A percentile compares a stretch with the other conserved stretches of the same genome.
Evolutionary conservation across 768 basidiomycete genomes (phyloP).

Genomic region (Naganishia vaughanmartiniae): DNA sequence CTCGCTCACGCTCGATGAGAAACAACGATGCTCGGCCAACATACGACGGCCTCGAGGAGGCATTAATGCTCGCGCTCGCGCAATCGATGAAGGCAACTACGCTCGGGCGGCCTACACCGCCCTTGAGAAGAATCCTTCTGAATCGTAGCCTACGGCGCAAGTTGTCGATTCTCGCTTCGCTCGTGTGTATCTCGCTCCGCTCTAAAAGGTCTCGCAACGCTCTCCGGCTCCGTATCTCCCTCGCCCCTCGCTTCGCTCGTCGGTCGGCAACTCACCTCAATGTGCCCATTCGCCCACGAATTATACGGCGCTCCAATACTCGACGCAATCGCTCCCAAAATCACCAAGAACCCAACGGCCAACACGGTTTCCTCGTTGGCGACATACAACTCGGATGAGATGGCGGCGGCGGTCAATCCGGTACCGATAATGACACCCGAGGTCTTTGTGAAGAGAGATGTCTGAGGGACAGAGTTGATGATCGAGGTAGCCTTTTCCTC

Average conservation of each 20-base stretch:
- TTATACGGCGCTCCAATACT: slow-evolving; percentile 77
- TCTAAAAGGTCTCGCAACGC: not conserved
- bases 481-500: slow-evolving; percentile 84
- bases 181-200: not conserved
- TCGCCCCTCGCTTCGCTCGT: slow-evolving; percentile 1
- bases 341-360: slow-evolving; percentile 75
- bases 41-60: too few relatives aligned
- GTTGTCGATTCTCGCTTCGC: not conserved
- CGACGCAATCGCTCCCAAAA: slow-evolving; percentile 71
- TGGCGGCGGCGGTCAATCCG: slow-evolving; percentile 81
- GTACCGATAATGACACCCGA: slow-evolving; percentile 87
- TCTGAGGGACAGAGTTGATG: slow-evolving; percentile 77
- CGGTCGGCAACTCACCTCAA: slow-evolving; percentile 55
- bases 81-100: too few relatives aligned
- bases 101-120: too few relatives aligned
- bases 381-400: slow-evolving; percentile 95
- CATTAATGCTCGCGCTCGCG: too few relatives aligned
- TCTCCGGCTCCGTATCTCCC: not conserved
- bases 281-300: slow-evolving; percentile 86
- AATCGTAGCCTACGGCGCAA: not conserved
- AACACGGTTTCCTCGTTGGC: slow-evolving; percentile 94
- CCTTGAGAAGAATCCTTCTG: not conserved
- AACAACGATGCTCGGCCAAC: too few relatives aligned
- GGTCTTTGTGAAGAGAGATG: slow-evolving; percentile 84
- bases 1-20: too few relatives aligned